Evolutionary conservation across 306 rosid genomes (phyloP).

Genomic region (Crotalaria pallida): DNA sequence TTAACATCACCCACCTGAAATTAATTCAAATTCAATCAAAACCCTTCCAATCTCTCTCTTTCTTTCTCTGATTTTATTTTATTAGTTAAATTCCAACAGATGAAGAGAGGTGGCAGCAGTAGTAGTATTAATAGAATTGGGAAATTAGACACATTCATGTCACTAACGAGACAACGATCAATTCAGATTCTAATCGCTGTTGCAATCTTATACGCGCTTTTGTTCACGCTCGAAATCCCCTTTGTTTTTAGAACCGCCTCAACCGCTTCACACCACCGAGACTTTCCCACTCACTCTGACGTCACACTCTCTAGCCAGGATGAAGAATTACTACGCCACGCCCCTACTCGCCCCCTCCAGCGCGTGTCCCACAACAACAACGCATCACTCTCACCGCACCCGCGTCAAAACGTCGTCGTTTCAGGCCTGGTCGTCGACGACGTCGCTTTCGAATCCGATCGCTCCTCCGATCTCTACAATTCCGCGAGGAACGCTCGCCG

Average conservation of each 20-base stretch:
- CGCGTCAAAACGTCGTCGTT: conserved; percentile 19
- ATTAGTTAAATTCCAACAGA: too few relatives aligned
- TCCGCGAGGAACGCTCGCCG: conserved; percentile 52
- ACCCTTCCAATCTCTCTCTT: not conserved
- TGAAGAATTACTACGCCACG: conserved; percentile 44
- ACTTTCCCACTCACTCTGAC: conserved; percentile 33
- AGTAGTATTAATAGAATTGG: too few relatives aligned
- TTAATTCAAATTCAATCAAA: not conserved
- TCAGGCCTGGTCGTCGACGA: conserved; percentile 52
- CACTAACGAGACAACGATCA: conserved; percentile 62
- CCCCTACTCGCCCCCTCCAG: conserved; percentile 58
- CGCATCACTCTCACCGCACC: not conserved
- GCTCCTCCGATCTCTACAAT: conserved; percentile 43
- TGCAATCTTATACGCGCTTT: conserved; percentile 46
- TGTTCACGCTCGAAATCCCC: conserved; percentile 70
- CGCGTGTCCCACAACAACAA: conserved; percentile 28
- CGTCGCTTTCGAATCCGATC: conserved; percentile 33
- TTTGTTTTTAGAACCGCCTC: conserved; percentile 52
- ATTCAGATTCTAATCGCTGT: conserved; percentile 53
- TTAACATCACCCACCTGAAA: conserved; percentile 22
- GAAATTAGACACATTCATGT: conserved; percentile 33
- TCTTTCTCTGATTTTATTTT: not conserved
- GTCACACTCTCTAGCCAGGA: conserved; percentile 30
- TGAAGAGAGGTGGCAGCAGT: conserved; percentile 55
- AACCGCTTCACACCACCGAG: conserved; percentile 35